phyloP scores from a whole-genome alignment of 176 grass and related monocot species.

The Aegilops umbellulata region DNA sequence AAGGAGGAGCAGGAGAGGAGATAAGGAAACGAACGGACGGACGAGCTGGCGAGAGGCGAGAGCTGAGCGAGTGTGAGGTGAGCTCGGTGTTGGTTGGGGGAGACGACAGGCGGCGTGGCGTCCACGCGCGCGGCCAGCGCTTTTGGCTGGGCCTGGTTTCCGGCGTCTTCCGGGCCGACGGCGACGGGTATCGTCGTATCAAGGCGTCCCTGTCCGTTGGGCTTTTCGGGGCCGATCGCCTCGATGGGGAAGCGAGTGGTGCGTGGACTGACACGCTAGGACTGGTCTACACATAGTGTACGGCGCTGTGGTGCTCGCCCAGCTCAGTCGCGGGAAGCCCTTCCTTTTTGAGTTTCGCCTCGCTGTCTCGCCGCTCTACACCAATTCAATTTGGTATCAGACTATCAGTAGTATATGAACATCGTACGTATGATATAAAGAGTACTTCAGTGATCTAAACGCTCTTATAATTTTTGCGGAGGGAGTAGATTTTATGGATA shows the following conservation, averaged over 20 bases:
- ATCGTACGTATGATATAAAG: too few relatives aligned
- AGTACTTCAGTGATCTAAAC: too few relatives aligned
- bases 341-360: too few relatives aligned
- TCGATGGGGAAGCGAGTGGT: too few relatives aligned
- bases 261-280: not conserved
- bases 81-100: not conserved
- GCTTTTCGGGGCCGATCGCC: not conserved
- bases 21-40: conserved; percentile 4
- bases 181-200: not conserved
- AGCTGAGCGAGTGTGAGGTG: not conserved
- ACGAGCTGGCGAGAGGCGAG: not conserved
- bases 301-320: too few relatives aligned
- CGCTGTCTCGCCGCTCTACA: too few relatives aligned
- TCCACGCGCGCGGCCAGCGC: not conserved
- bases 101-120: conserved; percentile 13
- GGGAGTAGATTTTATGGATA: too few relatives aligned
- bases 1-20: not conserved
- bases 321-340: too few relatives aligned
- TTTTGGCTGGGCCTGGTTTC: not conserved
- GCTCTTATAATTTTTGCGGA: too few relatives aligned
- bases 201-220: not conserved
- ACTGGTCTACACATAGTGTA: too few relatives aligned
- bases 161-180: not conserved
- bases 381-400: too few relatives aligned
- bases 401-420: too few relatives aligned